Evolutionary conservation across 2,329 filamentous ascomycete species (phyloP), one percentile per base, ranked within the genome.

Genomic region (Cercospora sp.): DNA sequence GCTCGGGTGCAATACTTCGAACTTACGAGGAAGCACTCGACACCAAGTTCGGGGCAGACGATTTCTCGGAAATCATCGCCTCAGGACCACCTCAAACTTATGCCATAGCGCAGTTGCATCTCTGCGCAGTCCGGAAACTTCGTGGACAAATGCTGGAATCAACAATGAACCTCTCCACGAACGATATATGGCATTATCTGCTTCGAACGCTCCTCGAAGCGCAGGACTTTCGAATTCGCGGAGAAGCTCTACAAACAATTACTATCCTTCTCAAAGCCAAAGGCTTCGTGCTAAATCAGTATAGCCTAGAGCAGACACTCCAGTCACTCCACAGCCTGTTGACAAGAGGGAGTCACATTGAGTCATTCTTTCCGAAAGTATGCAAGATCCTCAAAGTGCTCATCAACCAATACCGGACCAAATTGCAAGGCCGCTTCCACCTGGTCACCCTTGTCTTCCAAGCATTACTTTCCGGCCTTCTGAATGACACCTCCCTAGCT

Each of bases 341-440:
- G 75, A 5, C 60, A 67, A 7, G 74, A 79, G n/a, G 70, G 72
- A 3, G 45, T 72, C 2, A 66, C 68, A 10, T 67, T 73, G 60
- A 76, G 74, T n/a, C 74, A 1, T 80, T 89, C 57, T 89, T 83
- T 77, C 79, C 81, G 5, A 83, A 85, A 51, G 78, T 89, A 9
- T 89, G 86, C 75, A 79, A 83, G 39, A 79, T 87, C 9, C 78
- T 85, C 65, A 83, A 83, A 8, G 77, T 83, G 0, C 76, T 89
- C 7, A 77, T 90, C 7, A 80, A 84, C n/a, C 81, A 88, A 12
- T 84, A 89, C 72, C 84, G 87, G 23, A 80, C 84, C 16, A 85
- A 86, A 51, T 79, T 90, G 9, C 84, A 85, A 39, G 87, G 87
- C 7, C 86, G 88, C 26, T 86, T 86, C 77, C 87, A 90, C 72